A percentile compares a stretch with the other conserved stretches of the same genome.
Conservation (phyloP, 805 yeast genomes). For the Candida vaughaniae region DNA sequence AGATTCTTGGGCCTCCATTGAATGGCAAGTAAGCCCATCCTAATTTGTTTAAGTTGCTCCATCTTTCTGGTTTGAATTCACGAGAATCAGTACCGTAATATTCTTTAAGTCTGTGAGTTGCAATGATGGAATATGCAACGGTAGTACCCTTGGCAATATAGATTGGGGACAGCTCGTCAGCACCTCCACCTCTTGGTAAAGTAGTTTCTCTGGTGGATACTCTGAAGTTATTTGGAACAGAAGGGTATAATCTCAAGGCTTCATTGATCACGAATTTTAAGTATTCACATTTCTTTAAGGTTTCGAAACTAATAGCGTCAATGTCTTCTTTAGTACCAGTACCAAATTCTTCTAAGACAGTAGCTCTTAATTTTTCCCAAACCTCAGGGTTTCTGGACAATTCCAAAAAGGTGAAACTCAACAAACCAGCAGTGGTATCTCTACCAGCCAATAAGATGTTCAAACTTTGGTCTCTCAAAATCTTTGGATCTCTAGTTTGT, state of each 20-base stretch:
- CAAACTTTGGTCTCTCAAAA: slow-evolving; percentile 50
- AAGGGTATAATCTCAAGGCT: slow-evolving; percentile 49
- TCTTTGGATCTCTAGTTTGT: slow-evolving; percentile 46
- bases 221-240: slow-evolving; percentile 51
- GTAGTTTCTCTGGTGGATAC: slow-evolving; percentile 45
- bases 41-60: slow-evolving; percentile 33
- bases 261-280: slow-evolving; percentile 49
- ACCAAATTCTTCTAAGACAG: slow-evolving; percentile 32
- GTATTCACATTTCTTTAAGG: slow-evolving; percentile 48
- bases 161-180: slow-evolving; percentile 38
- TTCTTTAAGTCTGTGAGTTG: slow-evolving; percentile 40
- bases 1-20: slow-evolving; percentile 57
- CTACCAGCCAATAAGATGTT: slow-evolving; percentile 54
- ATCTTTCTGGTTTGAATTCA: slow-evolving; percentile 48
- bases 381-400: slow-evolving; percentile 43
- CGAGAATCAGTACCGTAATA: slow-evolving; percentile 46
- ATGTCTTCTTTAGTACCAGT: slow-evolving; percentile 27
- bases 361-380: slow-evolving; percentile 37
- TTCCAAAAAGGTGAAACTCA: slow-evolving; percentile 46
- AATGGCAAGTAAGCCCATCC: slow-evolving; percentile 54
- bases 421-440: slow-evolving; percentile 54
- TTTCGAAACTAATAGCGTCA: slow-evolving; percentile 44
- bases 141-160: slow-evolving; percentile 41
- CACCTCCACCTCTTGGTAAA: slow-evolving; percentile 50
- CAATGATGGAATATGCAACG: slow-evolving; percentile 39